A percentile compares a stretch with the other conserved stretches of the same genome.
These are phyloP conservation scores for Entelexis sorbosivorans DNA, from an alignment of 1,139 yeast genomes.

Conservation along the genomic window DNA sequence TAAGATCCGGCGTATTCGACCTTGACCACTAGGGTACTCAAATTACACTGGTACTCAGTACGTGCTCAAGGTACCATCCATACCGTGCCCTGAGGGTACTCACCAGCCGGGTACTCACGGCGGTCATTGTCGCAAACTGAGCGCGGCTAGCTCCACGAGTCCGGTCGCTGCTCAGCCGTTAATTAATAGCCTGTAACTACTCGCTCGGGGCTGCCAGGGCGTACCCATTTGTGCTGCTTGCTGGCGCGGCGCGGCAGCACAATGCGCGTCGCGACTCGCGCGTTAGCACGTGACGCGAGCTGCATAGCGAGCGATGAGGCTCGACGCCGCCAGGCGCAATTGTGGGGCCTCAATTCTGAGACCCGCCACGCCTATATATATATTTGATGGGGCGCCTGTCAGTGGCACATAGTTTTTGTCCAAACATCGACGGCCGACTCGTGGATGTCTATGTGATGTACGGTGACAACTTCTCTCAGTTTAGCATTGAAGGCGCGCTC, in stretches of 20 bases:
- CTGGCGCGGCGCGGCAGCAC: not conserved
- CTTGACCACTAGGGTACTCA: not conserved
- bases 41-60: not conserved
- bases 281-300: not conserved
- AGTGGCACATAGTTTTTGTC: not conserved
- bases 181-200: not conserved
- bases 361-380: not conserved
- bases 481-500: not conserved
- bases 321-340: slow-evolving; percentile 8
- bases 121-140: not conserved
- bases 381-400: not conserved
- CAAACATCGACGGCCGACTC: not conserved
- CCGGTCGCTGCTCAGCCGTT: not conserved
- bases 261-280: not conserved
- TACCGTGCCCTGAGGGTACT: not conserved
- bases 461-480: not conserved
- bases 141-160: not conserved
- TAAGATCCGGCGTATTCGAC: not conserved
- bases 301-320: slow-evolving; percentile 1
- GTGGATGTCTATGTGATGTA: not conserved
- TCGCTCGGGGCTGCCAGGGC: not conserved
- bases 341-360: not conserved
- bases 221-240: not conserved
- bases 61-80: not conserved
- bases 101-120: not conserved